Conservation (phyloP, 805 yeast species). For the Candida sphagnicola region DNA sequence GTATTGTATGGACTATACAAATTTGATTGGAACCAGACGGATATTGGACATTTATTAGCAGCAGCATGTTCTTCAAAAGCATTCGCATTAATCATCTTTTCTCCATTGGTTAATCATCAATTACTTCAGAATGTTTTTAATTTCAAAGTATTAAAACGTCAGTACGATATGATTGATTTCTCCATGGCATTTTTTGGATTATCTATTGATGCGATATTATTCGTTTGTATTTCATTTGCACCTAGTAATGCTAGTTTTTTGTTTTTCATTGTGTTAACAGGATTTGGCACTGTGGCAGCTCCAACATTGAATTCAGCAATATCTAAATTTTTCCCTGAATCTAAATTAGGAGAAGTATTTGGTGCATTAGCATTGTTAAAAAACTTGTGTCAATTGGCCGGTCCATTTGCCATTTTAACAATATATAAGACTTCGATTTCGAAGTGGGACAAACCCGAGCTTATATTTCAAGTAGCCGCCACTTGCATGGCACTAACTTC, state of each 20-base stretch:
- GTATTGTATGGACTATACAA: slow-evolving; percentile 50
- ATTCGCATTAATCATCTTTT: slow-evolving; percentile 41
- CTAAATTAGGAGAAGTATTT: slow-evolving; percentile 64
- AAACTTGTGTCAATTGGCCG: slow-evolving; percentile 42
- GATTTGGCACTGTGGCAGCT: slow-evolving; percentile 47
- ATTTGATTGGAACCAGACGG: slow-evolving; percentile 52
- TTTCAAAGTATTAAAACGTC: slow-evolving; percentile 30
- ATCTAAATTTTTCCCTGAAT: slow-evolving; percentile 57
- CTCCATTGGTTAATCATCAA: slow-evolving; percentile 46
- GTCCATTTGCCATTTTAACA: slow-evolving; percentile 46
- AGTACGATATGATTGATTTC: slow-evolving; percentile 54
- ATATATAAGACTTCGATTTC: slow-evolving; percentile 39
- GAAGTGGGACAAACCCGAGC: slow-evolving; percentile 23
- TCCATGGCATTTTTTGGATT: slow-evolving; percentile 32
- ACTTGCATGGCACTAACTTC: slow-evolving; percentile 9
- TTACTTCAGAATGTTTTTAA: slow-evolving; percentile 25
- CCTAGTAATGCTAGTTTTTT: slow-evolving; percentile 24
- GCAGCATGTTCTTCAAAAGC: slow-evolving; percentile 49
- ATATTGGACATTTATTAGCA: slow-evolving; percentile 55
- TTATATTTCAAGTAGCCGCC: slow-evolving; percentile 21
- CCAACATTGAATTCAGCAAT: slow-evolving; percentile 61
- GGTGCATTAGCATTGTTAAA: slow-evolving; percentile 65
- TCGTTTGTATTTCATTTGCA: slow-evolving; percentile 30
- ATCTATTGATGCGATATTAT: slow-evolving; percentile 36
- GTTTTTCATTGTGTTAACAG: slow-evolving; percentile 30